Evolutionary conservation across 1,284 basidiomycete genomes (phyloP), one percentile per base, ranked within the genome.

Genomic region (Ustilago xerochloae): DNA sequence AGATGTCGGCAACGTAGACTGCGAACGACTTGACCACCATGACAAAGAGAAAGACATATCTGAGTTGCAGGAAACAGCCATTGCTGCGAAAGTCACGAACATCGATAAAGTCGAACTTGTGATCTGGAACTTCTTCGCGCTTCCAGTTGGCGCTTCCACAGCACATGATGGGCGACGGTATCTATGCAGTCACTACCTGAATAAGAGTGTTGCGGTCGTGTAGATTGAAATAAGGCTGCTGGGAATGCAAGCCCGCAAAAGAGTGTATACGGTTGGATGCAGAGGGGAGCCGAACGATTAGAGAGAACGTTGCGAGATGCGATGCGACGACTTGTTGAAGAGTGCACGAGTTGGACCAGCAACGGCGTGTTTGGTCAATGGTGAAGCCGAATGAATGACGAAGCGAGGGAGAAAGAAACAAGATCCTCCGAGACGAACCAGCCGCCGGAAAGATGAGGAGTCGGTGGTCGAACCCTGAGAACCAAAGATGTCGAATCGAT

Each of bases 31-130:
- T 97, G 87, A 97, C 89, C 62, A 98, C 90, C 80, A 94, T 89
- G 84, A 94, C 86, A 86, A 96, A 99, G 71, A 97, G 87, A 89
- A 92, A 93, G 63, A 92, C 85, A 85, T 98, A 98, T 84, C 93
- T 96, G 82, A 93, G 85, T 47, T 94, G 91, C 87, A 93, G 94
- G 71, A 90, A 87, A 84, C 91, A 92, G 73, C 92, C 90, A 86
- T 91, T 92, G 86, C 93, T 91, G 69, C 90, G 91, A 86, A 96
- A 99, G 83, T 98, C 95, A 62, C 90, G 89, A 28, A 91, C 91
- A 85, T 97, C 93, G 84, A 99, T 90, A 84, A 97, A 98, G 88
- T 99, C 96, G 84, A 97, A 98, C 94, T 98, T 99, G 87, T 98
- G 96, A 87, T 98, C 96, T 62, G 92, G 93, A 46, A 99, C 95